Base-by-base conservation (phyloP, 139 green algal genomes). In the Diplosphaera chodatii region DNA sequence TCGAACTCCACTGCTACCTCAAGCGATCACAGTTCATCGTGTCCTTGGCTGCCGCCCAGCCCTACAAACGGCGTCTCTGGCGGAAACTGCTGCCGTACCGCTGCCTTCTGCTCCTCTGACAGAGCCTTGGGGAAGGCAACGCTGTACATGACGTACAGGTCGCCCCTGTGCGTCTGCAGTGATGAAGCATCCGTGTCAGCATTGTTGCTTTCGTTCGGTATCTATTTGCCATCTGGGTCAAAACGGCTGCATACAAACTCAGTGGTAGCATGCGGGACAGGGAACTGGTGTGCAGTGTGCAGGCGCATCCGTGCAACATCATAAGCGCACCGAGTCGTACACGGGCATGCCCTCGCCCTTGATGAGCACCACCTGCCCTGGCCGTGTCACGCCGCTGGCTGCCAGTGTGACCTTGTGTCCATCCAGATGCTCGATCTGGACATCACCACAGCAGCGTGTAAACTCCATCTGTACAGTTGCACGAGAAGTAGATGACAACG, bases 361-460 rank as follows among this genome's bases (percentile, higher is more conserved):
- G 25, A 96, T 76, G 30, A 67, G 79, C n/a, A 74, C 55, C 34
- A 91, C 79, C 59, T 94, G 74, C 1, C 85, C 87, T 28, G 85
- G 85, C 5, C 71, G 79, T 2, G 83, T 90, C 25, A 93, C 81
- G 20, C 75, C 79, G 6, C n/a, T 30, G 1, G 67, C 30, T 23
- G 70, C 63, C 48, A 89, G 55, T 13, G 31, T 34, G 15, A 96
- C 85, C 40, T 86, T 86, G 73, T 96, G 91, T 3, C 94, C 96
- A 63, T 99, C 96, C 28, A 99, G 73, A 75, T 99, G 96, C 72
- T 86, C 78, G 23, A 99, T 78, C 69, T 88, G 67, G n/a, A n/a
- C n/a, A n/a, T n/a, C n/a, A n/a, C n/a, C n/a, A n/a, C n/a, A n/a
- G n/a, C n/a, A n/a, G n/a, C n/a, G n/a, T n/a, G n/a, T n/a, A n/a